phyloP scores from a whole-genome alignment of 2,329 filamentous ascomycete species.

The Penicillium nordicum region DNA sequence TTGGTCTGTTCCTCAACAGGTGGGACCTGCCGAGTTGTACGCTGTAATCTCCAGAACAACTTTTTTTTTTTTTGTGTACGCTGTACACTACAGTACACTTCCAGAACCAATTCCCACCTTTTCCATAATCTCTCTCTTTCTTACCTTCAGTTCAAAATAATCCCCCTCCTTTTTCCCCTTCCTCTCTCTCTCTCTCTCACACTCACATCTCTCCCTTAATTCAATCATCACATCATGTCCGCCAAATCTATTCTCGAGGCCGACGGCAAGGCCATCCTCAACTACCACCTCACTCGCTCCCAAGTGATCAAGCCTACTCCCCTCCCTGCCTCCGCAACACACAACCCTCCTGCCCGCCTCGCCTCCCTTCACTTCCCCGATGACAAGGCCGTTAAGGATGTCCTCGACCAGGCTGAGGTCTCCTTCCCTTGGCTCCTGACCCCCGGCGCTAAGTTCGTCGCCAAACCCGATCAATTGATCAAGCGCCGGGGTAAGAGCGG shows the following conservation, averaged over 20 bases:
- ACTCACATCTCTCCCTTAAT: slow-evolving; percentile 1
- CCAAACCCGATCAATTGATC: slow-evolving; percentile 99
- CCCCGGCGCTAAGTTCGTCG: slow-evolving; percentile 84
- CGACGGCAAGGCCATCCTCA: slow-evolving; percentile 99
- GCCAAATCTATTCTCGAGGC: slow-evolving; percentile 98
- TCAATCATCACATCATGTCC: slow-evolving; percentile 61
- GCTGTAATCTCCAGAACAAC: slow-evolving; percentile 29
- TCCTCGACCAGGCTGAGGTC: slow-evolving; percentile 92
- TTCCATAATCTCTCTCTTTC: slow-evolving; percentile 5
- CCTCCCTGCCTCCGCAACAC: slow-evolving; percentile 75
- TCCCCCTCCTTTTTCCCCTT: slow-evolving; percentile 24
- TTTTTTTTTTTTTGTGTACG: slow-evolving; percentile 23
- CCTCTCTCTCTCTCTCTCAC: slow-evolving; percentile 5
- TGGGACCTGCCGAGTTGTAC: slow-evolving; percentile 25
- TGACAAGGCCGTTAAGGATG: slow-evolving; percentile 73
- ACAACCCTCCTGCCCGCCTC: slow-evolving; percentile 89
- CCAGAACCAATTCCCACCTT: slow-evolving; percentile 20
- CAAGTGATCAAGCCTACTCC: slow-evolving; percentile 97
- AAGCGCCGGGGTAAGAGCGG: slow-evolving; percentile 99
- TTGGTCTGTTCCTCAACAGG: slow-evolving; percentile 17
- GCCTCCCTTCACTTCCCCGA: slow-evolving; percentile 91
- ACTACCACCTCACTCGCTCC: slow-evolving; percentile 98
- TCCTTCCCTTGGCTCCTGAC: slow-evolving; percentile 94
- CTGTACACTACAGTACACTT: slow-evolving; percentile 25
- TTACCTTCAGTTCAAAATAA: slow-evolving; percentile 18